Evolutionary conservation across 441 rosid genomes (phyloP).

Genomic region (Corymbia calophylla): DNA sequence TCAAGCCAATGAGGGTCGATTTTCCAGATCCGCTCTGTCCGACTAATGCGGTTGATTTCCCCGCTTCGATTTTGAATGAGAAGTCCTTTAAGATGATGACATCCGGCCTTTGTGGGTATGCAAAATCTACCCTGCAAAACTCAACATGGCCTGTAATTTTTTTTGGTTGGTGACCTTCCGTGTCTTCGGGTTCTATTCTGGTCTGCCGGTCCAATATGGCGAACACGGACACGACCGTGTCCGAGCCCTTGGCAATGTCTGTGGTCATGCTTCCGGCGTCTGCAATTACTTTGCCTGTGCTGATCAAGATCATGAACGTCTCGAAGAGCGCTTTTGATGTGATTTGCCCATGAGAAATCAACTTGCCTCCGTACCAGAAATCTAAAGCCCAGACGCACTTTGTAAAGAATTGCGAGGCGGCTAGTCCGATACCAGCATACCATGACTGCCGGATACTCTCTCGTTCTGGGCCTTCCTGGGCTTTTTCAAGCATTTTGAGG

Average conservation of each 20-base stretch:
- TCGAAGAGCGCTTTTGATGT: conserved; percentile 39
- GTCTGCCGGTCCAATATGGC: conserved; percentile 53
- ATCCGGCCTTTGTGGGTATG: conserved; percentile 62
- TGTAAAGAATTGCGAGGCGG: conserved; percentile 42
- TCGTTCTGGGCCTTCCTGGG: conserved; percentile 46
- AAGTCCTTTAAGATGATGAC: conserved; percentile 42
- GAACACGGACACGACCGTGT: conserved; percentile 47
- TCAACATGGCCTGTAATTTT: conserved; percentile 40
- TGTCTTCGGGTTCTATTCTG: conserved; percentile 48
- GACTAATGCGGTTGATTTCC: conserved; percentile 68
- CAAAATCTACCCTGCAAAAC: conserved; percentile 41
- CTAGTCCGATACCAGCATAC: conserved; percentile 65
- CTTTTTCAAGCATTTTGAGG: conserved; percentile 44
- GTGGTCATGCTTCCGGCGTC: conserved; percentile 85
- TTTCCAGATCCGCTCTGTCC: conserved; percentile 85
- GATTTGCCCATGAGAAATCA: conserved; percentile 46
- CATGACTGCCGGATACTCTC: conserved; percentile 59
- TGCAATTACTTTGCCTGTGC: conserved; percentile 63
- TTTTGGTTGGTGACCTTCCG: conserved; percentile 24
- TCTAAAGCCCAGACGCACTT: conserved; percentile 47
- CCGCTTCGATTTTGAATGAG: conserved; percentile 44
- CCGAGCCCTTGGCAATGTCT: conserved; percentile 53
- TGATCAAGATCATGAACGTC: conserved; percentile 62
- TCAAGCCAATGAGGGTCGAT: conserved; percentile 58
- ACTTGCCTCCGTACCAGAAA: conserved; percentile 74